A percentile compares a stretch with the other conserved stretches of the same genome.
These are phyloP conservation scores for Fomitopsis schrenkii DNA, from an alignment of 1,284 basidiomycete species.

Conservation along the genomic window DNA sequence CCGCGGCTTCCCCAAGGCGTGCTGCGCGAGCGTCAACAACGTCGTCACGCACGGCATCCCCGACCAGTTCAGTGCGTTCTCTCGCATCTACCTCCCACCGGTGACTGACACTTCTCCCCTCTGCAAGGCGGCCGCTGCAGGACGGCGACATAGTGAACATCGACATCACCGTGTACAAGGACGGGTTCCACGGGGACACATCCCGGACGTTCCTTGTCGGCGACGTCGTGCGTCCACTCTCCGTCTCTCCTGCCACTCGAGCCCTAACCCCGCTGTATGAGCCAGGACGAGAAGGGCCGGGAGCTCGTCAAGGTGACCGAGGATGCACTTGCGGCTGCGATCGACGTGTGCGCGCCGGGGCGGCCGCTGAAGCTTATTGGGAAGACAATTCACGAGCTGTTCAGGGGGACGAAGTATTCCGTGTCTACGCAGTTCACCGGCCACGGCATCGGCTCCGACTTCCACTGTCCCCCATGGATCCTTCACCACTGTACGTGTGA, in stretches of 20 bases:
- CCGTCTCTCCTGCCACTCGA: background rate
- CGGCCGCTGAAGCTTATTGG: constrained; percentile 74
- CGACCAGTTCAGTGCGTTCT: constrained; percentile 52
- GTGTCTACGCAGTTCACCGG: constrained; percentile 77
- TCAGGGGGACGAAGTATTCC: constrained; percentile 44
- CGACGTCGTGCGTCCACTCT: constrained; percentile 46
- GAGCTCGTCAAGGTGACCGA: constrained; percentile 62
- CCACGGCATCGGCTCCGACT: constrained; percentile 84
- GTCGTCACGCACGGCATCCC: constrained; percentile 83
- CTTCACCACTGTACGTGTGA: constrained; percentile 55
- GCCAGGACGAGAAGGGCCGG: constrained; percentile 61
- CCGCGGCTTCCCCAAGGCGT: constrained; percentile 78
- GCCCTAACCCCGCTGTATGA: constrained; percentile 1
- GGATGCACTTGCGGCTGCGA: constrained; percentile 69
- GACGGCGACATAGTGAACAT: constrained; percentile 84
- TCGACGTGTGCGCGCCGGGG: constrained; percentile 75
- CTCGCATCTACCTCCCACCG: background rate
- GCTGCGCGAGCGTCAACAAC: constrained; percentile 89
- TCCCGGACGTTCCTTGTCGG: constrained; percentile 80
- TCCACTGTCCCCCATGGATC: constrained; percentile 86
- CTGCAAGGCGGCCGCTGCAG: constrained; percentile 65
- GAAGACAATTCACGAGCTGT: constrained; percentile 60
- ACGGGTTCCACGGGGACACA: constrained; percentile 86
- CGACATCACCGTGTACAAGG: constrained; percentile 76
- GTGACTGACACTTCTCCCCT: background rate